Evolutionary conservation across 257 asterid species (phyloP), one percentile per base, ranked within the genome.

Genomic region (Craterostigma plantagineum): DNA sequence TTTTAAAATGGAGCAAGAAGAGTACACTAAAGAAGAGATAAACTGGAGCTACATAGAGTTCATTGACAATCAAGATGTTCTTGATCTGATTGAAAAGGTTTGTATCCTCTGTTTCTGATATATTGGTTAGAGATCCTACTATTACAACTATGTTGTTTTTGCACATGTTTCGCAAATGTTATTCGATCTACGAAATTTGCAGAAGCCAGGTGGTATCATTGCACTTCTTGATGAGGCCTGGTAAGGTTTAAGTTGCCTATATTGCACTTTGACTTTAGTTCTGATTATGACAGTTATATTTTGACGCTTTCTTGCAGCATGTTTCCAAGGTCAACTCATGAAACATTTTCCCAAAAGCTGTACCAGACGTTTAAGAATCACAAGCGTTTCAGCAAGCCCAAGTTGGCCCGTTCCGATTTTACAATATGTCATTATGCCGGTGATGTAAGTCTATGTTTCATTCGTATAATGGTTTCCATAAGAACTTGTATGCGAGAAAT

Each of bases 1-100:
- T 50, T 90, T 90, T 62, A 90, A 90, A 75, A 90, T 79, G 95
- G 99, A 90, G 81, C 99, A 90, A 80, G 99, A 90, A 68, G 98
- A 87, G 72, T 87, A 87, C 48, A 87, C 93, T 6, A 90, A 79
- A 66, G 98, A 90, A 77, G 94, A 90, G 67, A 90, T 90, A 55
- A 64, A 83, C 68, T 90, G 95, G 98, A 90, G 98, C 76, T 90
- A 90, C 72, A 90, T 90, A 43, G 98, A 90, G 81, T 90, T 90
- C 74, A 83, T 90, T 41, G 98, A 83, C 61, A 90, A 90, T 65
- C 79, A 83, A 74, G 98, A 90, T 71, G 71, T 87, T 59, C 59
- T 82, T 30, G 98, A 79, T 66, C 80, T 87, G 44, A 79, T 87
- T 53, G 98, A 90, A 68, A 90, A 90, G 98, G 98, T 79, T 50